Conservation (phyloP, 176 grass and related monocot species). For the Poa pratensis region DNA sequence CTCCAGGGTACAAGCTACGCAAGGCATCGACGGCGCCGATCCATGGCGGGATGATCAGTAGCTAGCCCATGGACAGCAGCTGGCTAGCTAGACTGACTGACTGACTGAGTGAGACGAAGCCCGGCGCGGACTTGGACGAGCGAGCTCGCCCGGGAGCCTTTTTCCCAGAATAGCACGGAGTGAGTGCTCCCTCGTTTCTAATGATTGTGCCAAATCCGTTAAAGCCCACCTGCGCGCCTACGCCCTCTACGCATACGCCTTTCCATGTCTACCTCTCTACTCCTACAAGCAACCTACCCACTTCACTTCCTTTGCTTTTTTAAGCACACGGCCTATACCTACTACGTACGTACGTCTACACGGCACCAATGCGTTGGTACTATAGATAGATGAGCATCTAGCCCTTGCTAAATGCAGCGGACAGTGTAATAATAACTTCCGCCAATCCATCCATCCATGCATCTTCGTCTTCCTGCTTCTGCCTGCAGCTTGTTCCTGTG, state of each 20-base stretch:
- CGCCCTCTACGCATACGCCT: slow-evolving; percentile 32
- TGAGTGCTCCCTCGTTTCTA: slow-evolving; percentile 63
- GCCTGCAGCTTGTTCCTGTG: too few relatives aligned
- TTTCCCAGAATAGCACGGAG: slow-evolving; percentile 61
- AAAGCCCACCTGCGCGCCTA: slow-evolving; percentile 37
- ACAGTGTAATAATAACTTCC: not conserved
- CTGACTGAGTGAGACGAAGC: not conserved
- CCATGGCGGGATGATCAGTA: not conserved
- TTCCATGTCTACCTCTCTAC: slow-evolving; percentile 46
- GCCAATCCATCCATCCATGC: not conserved
- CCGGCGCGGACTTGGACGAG: not conserved
- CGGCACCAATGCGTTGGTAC: not conserved
- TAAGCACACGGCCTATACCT: slow-evolving; percentile 41
- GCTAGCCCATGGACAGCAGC: not conserved
- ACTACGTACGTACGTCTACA: not conserved
- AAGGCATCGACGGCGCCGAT: slow-evolving; percentile 4
- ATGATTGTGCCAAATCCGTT: slow-evolving; percentile 87
- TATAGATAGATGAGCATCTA: slow-evolving; percentile 34
- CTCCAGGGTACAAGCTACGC: not conserved
- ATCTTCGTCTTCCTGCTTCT: not conserved
- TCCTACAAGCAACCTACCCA: slow-evolving; percentile 22
- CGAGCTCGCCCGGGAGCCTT: not conserved
- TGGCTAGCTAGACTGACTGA: not conserved
- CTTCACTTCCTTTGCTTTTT: slow-evolving; percentile 40
- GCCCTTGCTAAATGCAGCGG: slow-evolving; percentile 25